These are phyloP conservation scores for Perkinsus marinus DNA, from an alignment of 169 alveolate species.

Conservation along the genomic window DNA sequence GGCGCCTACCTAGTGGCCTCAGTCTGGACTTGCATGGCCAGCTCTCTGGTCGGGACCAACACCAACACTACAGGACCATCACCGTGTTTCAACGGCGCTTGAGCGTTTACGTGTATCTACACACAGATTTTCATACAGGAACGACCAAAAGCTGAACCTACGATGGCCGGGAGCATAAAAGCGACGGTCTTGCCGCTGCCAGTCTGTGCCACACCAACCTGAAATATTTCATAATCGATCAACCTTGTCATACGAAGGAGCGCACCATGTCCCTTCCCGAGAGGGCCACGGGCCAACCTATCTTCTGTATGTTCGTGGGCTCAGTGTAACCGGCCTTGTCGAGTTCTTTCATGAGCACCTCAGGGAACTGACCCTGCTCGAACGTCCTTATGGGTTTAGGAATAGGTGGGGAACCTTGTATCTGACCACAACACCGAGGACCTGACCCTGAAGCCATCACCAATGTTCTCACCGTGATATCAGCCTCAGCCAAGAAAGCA, in stretches of 20 bases:
- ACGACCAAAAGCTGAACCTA: conserved; percentile 56
- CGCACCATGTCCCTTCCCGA: conserved; percentile 89
- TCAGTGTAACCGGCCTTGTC: conserved; percentile 46
- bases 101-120: background rate
- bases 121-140: background rate
- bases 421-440: background rate
- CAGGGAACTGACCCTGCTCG: conserved; percentile 74
- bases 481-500: background rate
- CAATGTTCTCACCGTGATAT: background rate
- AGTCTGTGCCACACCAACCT: conserved; percentile 88
- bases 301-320: conserved; percentile 84
- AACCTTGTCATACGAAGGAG: background rate
- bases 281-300: conserved; percentile 87
- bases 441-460: background rate
- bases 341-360: conserved; percentile 58
- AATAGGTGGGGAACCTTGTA: conserved; percentile 20
- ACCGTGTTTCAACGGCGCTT: conserved; percentile 2
- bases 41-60: conserved; percentile 41
- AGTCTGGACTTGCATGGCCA: conserved; percentile 37
- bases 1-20: conserved; percentile 5
- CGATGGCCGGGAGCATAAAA: conserved; percentile 67
- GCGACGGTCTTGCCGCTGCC: conserved; percentile 96
- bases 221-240: background rate
- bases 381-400: conserved; percentile 76
- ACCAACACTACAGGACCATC: conserved; percentile 8